Base-by-base conservation (phyloP, 768 basidiomycete species). In the Paxillus involutus region DNA sequence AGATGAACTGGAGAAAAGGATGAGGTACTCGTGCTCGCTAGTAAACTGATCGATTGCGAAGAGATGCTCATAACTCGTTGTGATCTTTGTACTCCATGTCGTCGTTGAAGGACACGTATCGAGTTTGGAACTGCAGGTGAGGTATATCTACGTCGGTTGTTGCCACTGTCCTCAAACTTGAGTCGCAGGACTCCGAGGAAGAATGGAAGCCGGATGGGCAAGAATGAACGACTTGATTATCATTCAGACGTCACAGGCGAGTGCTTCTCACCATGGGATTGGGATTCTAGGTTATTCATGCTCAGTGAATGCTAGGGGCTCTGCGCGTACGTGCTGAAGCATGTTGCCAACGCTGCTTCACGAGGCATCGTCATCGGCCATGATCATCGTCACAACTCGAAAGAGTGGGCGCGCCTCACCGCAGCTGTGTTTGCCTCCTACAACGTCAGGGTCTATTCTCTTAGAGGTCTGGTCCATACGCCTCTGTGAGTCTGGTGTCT, bases 191-290 rank as follows among this genome's bases (percentile, higher is more conserved):
- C 74, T 93, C 19, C 75, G 91, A 61, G 91, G 86, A 2, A 78
- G 73, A 58, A 94, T 95, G 93, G 87, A 89, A 60, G 91, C 91
- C 8, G 93, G 93, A 2, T 93, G 88, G 81, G 79, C 89, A n/a
- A 80, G 89, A 51, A 94, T 95, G 90, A 95, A 95, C 64, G 90
- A 94, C 68, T 71, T 95, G 52, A 89, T 84, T 45, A 74, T 93
- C 49, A 85, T 90, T 41, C 91, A 93, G 64, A 80, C 90, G 10
- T 90, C 89, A 13, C 90, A 94, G 77, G 91, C 83, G 41, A 44
- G 71, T 42, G 43, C 32, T 11, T 46, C 16, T 29, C 13, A n/a
- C 29, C 3, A 14, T 6, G 32, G 21, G 32, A 36, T 19, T 3
- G 24, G 17, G 32, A 29, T 10, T 17, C 24, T 29, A 33, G 35